phyloP scores from a whole-genome alignment of 257 asterid species.

The Ilex asprella region DNA sequence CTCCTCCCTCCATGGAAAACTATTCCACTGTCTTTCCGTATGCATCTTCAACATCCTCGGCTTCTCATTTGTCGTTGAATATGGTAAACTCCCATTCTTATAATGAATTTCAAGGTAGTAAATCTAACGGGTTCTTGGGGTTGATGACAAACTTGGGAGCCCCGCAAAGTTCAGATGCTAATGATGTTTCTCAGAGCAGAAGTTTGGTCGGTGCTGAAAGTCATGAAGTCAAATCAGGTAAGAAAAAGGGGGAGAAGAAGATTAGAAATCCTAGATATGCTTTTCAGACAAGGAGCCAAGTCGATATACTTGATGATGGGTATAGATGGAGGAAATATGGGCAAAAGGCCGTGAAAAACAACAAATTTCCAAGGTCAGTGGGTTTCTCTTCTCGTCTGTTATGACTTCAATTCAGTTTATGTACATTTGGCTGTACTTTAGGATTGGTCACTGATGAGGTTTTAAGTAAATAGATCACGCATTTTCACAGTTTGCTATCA shows the following conservation, averaged over 20 bases:
- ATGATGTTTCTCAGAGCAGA: too few relatives aligned
- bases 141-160: neutral
- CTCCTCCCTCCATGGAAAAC: too few relatives aligned
- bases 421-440: too few relatives aligned
- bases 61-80: neutral
- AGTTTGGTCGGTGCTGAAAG: neutral
- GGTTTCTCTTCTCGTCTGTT: neutral
- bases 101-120: constrained; percentile 4
- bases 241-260: constrained; percentile 27
- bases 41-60: too few relatives aligned
- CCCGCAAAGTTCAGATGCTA: neutral
- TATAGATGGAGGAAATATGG: constrained; percentile 56
- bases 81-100: neutral
- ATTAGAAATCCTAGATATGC: constrained; percentile 27
- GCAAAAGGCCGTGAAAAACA: constrained; percentile 47
- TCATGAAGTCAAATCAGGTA: neutral
- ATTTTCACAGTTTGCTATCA: too few relatives aligned
- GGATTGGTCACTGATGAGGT: too few relatives aligned
- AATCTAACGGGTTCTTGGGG: constrained; percentile 7
- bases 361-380: constrained; percentile 39
- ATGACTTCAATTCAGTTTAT: too few relatives aligned
- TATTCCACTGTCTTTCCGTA: too few relatives aligned
- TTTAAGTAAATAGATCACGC: too few relatives aligned
- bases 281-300: constrained; percentile 50
- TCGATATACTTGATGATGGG: constrained; percentile 55